Conservation (phyloP, 2,329 filamentous ascomycete genomes). For the Botrytis cinerea region DNA sequence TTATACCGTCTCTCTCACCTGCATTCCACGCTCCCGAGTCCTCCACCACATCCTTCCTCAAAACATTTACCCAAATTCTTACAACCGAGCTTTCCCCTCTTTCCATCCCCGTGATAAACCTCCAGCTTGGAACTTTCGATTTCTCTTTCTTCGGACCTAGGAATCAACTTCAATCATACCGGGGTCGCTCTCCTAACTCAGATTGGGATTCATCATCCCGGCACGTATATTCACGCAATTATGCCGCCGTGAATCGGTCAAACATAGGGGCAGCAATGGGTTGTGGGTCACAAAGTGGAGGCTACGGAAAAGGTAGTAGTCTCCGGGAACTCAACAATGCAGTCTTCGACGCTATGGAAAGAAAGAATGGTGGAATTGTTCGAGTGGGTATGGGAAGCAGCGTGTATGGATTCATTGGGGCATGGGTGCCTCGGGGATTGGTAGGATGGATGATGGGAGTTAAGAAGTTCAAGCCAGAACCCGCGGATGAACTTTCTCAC, state of each 20-base stretch:
- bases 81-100: slow-evolving; percentile 76
- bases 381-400: slow-evolving; percentile 83
- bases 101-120: slow-evolving; percentile 76
- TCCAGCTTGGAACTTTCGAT: slow-evolving; percentile 92
- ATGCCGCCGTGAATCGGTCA: slow-evolving; percentile 53
- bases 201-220: slow-evolving; percentile 63
- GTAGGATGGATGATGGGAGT: slow-evolving; percentile 96
- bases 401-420: slow-evolving; percentile 82
- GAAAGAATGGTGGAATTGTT: slow-evolving; percentile 55
- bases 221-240: slow-evolving; percentile 64
- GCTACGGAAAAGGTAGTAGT: slow-evolving; percentile 52
- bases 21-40: slow-evolving; percentile 85
- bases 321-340: slow-evolving; percentile 80
- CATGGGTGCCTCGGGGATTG: slow-evolving; percentile 72
- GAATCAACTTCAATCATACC: slow-evolving; percentile 41
- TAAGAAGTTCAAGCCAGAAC: slow-evolving; percentile 49
- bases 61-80: slow-evolving; percentile 80
- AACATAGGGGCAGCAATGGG: slow-evolving; percentile 19
- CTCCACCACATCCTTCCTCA: slow-evolving; percentile 81
- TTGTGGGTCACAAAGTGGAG: slow-evolving; percentile 50
- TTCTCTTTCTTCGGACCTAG: slow-evolving; percentile 65
- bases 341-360: slow-evolving; percentile 84
- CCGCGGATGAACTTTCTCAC: slow-evolving; percentile 9
- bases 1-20: slow-evolving; percentile 76
- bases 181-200: slow-evolving; percentile 43